Evolutionary conservation across 139 green algal genomes (phyloP).

Genomic region (Microglena sp.): DNA sequence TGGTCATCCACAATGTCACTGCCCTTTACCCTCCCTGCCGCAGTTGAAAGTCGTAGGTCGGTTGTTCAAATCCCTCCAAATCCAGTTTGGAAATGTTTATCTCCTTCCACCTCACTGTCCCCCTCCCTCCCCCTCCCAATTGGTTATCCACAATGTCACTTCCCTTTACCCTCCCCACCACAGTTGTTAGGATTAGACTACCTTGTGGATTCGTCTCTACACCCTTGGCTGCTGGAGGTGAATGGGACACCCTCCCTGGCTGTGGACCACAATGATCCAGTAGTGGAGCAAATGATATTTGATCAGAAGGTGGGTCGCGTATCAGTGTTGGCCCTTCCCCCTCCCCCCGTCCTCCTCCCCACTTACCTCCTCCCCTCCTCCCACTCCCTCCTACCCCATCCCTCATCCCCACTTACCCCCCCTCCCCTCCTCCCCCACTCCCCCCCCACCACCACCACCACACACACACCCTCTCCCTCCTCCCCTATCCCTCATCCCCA

Average conservation of each 20-base stretch:
- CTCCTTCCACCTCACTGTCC: too few relatives aligned
- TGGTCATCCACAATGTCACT: too few relatives aligned
- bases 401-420: not conserved
- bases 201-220: constrained; percentile 33
- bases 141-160: too few relatives aligned
- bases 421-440: not conserved
- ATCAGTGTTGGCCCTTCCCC: not conserved
- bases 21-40: too few relatives aligned
- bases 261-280: constrained; percentile 23
- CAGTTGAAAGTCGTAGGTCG: not conserved
- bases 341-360: not conserved
- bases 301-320: constrained; percentile 24
- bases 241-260: constrained; percentile 46
- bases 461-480: not conserved
- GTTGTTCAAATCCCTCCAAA: too few relatives aligned
- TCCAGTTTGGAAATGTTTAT: too few relatives aligned
- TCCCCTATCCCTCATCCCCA: not conserved
- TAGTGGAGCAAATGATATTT: constrained; percentile 36
- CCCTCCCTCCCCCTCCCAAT: too few relatives aligned
- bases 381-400: not conserved
- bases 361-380: not conserved
- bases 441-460: too few relatives aligned
- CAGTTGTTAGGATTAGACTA: constrained; percentile 55
- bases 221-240: constrained; percentile 54
- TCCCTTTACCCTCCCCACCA: too few relatives aligned